Evolutionary conservation across 129 eudicot species (phyloP), one percentile per base, ranked within the genome.

Genomic region (Smallanthus sonchifolius): DNA sequence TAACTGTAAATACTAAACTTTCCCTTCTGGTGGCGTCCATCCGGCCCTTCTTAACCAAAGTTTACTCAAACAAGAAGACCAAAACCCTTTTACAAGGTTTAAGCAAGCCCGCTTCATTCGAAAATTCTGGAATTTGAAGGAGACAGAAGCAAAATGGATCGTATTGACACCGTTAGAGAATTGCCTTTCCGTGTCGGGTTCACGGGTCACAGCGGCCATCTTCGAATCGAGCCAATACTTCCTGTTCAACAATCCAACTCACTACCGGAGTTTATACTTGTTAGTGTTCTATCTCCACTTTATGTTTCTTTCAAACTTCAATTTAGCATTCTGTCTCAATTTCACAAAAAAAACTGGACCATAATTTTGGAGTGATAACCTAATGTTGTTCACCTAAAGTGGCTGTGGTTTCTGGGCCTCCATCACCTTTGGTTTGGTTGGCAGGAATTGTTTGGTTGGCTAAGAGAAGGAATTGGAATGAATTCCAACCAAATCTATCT

Each of bases 121-220:
- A 74, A 47, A 74, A 11, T 47, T 63, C 35, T 38, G 45, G 30
- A 44, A 17, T 54, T 17, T 0, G 2, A 54, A 54, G 2, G 70
- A 39, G n/a, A 37, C 16, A 69, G 32, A 40, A 17, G 70, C 61
- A 62, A 60, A 81, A 94, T 95, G 99, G 89, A 95, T 78, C 94
- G 92, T 63, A 65, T 95, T 54, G 75, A 77, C 4, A 87, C 85
- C 1, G 84, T 80, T 28, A 84, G 75, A 70, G 97, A 81, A 65
- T 79, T 95, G 10, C 75, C 96, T 10, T 95, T 95, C 79, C 91
- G 97, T 78, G 92, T 95, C 57, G 89, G 95, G 48, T 86, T 95
- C 85, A 81, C 96, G 51, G 99, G 99, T 15, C 92, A 95, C 81
- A 81, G 90, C 65, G 99, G 97, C 45, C 99, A 95, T 75, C 88